Conservation (phyloP, 2,329 filamentous ascomycete species). For the Aspergillus sp. region DNA sequence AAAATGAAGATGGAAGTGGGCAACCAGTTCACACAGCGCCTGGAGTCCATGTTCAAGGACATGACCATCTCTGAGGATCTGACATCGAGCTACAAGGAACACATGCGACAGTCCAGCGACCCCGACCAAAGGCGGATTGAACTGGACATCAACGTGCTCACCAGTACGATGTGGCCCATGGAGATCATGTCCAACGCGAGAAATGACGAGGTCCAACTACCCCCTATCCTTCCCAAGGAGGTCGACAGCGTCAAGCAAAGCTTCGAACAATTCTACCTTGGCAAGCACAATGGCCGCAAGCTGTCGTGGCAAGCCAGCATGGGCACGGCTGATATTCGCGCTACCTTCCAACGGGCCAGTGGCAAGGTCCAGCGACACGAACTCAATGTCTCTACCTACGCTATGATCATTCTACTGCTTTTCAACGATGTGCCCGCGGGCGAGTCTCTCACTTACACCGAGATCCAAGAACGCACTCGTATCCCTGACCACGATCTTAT, state of each 20-base stretch:
- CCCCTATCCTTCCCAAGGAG: conserved; percentile 72
- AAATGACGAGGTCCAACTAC: conserved; percentile 48
- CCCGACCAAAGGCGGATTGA: conserved; percentile 68
- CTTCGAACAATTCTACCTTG: conserved; percentile 85
- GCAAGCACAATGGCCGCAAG: conserved; percentile 82
- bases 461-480: conserved; percentile 79
- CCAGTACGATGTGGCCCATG: conserved; percentile 91
- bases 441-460: conserved; percentile 62
- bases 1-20: conserved; percentile 97
- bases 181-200: conserved; percentile 72
- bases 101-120: conserved; percentile 62
- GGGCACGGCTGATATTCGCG: conserved; percentile 85
- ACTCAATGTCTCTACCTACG: conserved; percentile 87
- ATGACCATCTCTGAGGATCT: conserved; percentile 86
- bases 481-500: conserved; percentile 74
- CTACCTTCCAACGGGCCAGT: conserved; percentile 69
- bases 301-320: conserved; percentile 78
- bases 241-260: conserved; percentile 76
- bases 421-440: conserved; percentile 74
- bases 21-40: conserved; percentile 86
- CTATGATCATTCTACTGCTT: conserved; percentile 83
- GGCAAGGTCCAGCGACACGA: conserved; percentile 81
- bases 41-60: conserved; percentile 98
- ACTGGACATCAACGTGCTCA: conserved; percentile 80
- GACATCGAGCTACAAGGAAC: conserved; percentile 71